A percentile compares a stretch with the other conserved stretches of the same genome.
These are phyloP conservation scores for Trametes gibbosa DNA, from an alignment of 768 basidiomycete species.

Conservation along the genomic window DNA sequence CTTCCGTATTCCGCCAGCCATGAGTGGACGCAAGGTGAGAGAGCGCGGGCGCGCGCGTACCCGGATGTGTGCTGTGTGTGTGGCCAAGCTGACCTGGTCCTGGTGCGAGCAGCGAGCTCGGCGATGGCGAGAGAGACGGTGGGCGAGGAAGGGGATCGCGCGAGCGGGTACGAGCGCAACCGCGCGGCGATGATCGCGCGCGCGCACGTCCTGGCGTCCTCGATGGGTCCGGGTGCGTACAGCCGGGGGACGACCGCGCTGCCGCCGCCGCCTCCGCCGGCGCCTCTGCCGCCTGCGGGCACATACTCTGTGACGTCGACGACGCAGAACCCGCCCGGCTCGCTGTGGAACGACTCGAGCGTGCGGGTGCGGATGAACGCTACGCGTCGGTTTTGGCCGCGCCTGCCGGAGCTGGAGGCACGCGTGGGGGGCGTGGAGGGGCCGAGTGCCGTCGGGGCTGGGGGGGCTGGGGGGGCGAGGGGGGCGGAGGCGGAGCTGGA, in stretches of 20 bases:
- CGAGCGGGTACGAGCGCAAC: constrained; percentile 47
- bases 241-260: not conserved
- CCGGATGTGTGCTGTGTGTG: too few relatives aligned
- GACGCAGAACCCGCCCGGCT: constrained; percentile 16
- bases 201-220: constrained; percentile 16
- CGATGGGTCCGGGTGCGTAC: constrained; percentile 3
- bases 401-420: not conserved
- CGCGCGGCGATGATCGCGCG: constrained; percentile 38
- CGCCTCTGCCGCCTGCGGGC: constrained; percentile 5
- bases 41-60: too few relatives aligned
- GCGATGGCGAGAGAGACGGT: not conserved
- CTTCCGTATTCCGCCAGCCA: not conserved
- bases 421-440: not conserved
- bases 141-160: not conserved
- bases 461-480: too few relatives aligned
- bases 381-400: constrained; percentile 5
- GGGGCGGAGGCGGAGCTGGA: not conserved
- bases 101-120: too few relatives aligned
- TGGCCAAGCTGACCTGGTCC: too few relatives aligned
- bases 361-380: constrained; percentile 13
- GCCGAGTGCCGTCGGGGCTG: too few relatives aligned
- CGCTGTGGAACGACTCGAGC: constrained; percentile 19
- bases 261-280: constrained; percentile 16
- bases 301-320: constrained; percentile 15
- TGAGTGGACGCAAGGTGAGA: too few relatives aligned